A percentile compares a stretch with the other conserved stretches of the same genome.
phyloP scores from a whole-genome alignment of 2,329 filamentous ascomycete genomes.

The Talaromyces funiculosus region DNA sequence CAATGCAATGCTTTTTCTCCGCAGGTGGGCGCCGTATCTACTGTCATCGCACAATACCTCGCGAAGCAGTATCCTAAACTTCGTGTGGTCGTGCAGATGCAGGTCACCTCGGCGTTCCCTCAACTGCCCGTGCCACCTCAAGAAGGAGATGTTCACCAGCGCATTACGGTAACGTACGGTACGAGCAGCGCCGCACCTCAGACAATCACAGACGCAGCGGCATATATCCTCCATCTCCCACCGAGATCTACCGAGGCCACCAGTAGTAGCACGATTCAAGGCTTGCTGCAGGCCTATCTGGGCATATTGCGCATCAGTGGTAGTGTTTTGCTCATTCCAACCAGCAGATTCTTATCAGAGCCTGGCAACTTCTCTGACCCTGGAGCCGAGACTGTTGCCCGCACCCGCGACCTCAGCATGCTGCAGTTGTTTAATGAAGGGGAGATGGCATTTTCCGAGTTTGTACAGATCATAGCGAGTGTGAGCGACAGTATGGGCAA shows the following conservation, averaged over 20 bases:
- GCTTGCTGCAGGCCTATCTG: constrained; percentile 30
- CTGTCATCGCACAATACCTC: constrained; percentile 15
- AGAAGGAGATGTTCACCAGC: too few relatives aligned
- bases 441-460: constrained; percentile 25
- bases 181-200: constrained; percentile 21
- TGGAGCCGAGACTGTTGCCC: constrained; percentile 19
- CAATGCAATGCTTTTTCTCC: background rate
- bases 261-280: constrained; percentile 18
- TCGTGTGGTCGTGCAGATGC: constrained; percentile 23
- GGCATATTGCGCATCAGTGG: constrained; percentile 25
- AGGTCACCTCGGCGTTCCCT: background rate
- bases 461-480: constrained; percentile 24
- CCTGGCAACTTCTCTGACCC: constrained; percentile 24
- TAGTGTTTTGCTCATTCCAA: constrained; percentile 21
- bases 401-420: constrained; percentile 25
- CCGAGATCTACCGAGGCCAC: constrained; percentile 8
- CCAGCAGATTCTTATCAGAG: too few relatives aligned
- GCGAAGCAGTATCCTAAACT: constrained; percentile 22
- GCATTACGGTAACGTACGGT: constrained; percentile 20
- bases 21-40: constrained; percentile 18
- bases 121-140: constrained; percentile 1
- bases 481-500: constrained; percentile 22
- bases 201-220: constrained; percentile 26
- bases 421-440: constrained; percentile 27
- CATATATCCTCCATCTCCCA: constrained; percentile 31